Base-by-base conservation (phyloP, 2,329 filamentous ascomycete species). In the Pseudopyrenochaeta lycopersici region DNA sequence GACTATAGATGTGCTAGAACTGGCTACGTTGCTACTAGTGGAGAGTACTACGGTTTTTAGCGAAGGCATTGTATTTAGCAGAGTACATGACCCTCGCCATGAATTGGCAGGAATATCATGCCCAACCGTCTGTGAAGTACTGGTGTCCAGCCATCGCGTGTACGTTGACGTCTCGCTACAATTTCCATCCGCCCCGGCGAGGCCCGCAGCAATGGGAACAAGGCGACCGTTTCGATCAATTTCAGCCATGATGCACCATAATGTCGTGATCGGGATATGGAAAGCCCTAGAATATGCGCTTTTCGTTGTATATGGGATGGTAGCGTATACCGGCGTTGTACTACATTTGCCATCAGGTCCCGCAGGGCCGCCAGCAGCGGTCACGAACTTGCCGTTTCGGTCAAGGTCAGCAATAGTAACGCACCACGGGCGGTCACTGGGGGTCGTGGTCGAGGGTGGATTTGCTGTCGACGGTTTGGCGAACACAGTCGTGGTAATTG, bases 381-480 rank as follows among this genome's bases (percentile, higher is more conserved):
- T 41, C 5, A 63, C 29, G 18, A 41, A 52, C 0, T 39, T 17
- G 10, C 51, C 55, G 14, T 56, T 52, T 15, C 46, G 40, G 18
- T 54, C 40, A 27, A 63, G 33, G 18, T 63, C 59, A 6, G 54
- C 54, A 11, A 64, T 46, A 11, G 60, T 64, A 9, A 61, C 14
- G 33, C 62, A 64, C 54, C 52, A 63, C 14, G 46, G 46, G 18
- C 17, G 36, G 20, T 23, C 36, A n/a, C 2, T 18, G 29, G 20
- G 39, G 1, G 33, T 44, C 18, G 44, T 31, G 14, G 29, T 29
- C 18, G 35, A 18, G 36, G 35, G 23, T 2, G 44, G 46, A 7
- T 23, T 9, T 27, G 17, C 11, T 14, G 36, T 18, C 12, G 18
- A 14, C 3, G 14, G 36, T 39, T 23, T 39, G 36, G 6, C 20